phyloP scores from a whole-genome alignment of 805 yeast species.

The Metschnikowia reukaufii region DNA sequence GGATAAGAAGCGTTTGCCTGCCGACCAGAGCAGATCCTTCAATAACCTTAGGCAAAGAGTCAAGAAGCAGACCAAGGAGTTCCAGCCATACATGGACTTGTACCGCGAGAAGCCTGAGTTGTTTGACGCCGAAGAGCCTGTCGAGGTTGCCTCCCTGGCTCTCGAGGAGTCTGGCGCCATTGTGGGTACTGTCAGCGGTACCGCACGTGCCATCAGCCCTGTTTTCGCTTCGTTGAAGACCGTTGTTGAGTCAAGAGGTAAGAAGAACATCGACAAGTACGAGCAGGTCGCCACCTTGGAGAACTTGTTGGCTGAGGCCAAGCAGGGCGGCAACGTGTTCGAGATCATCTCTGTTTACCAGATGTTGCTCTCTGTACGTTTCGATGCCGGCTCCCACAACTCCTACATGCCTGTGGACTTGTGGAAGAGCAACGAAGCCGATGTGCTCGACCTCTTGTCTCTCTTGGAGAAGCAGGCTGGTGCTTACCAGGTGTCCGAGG shows the following conservation, averaged over 20 bases:
- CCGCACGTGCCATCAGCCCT: slow-evolving; percentile 39
- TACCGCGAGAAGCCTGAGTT: slow-evolving; percentile 70
- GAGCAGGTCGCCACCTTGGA: slow-evolving; percentile 79
- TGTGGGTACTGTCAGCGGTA: slow-evolving; percentile 35
- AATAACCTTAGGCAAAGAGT: slow-evolving; percentile 87
- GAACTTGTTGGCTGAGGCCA: slow-evolving; percentile 45
- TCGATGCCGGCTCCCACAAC: slow-evolving; percentile 70
- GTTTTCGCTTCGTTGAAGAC: slow-evolving; percentile 72
- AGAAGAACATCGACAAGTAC: slow-evolving; percentile 81
- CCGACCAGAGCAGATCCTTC: slow-evolving; percentile 79
- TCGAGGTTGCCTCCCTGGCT: slow-evolving; percentile 35
- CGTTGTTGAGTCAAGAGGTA: slow-evolving; percentile 89
- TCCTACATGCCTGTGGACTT: slow-evolving; percentile 73
- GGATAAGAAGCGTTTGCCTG: slow-evolving; percentile 72
- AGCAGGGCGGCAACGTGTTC: slow-evolving; percentile 47
- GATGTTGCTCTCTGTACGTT: slow-evolving; percentile 82
- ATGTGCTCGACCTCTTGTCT: slow-evolving; percentile 60
- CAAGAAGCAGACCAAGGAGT: slow-evolving; percentile 74
- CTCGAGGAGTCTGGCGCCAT: slow-evolving; percentile 29
- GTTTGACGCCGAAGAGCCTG: slow-evolving; percentile 59
- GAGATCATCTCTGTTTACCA: slow-evolving; percentile 77
- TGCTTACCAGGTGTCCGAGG: slow-evolving; percentile 71
- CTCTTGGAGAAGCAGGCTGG: slow-evolving; percentile 62
- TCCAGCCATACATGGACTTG: slow-evolving; percentile 54
- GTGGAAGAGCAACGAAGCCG: slow-evolving; percentile 72